Evolutionary conservation across 2,329 filamentous ascomycete genomes (phyloP), one percentile per base, ranked within the genome.

Genomic region (Exutisphaerella laricina): DNA sequence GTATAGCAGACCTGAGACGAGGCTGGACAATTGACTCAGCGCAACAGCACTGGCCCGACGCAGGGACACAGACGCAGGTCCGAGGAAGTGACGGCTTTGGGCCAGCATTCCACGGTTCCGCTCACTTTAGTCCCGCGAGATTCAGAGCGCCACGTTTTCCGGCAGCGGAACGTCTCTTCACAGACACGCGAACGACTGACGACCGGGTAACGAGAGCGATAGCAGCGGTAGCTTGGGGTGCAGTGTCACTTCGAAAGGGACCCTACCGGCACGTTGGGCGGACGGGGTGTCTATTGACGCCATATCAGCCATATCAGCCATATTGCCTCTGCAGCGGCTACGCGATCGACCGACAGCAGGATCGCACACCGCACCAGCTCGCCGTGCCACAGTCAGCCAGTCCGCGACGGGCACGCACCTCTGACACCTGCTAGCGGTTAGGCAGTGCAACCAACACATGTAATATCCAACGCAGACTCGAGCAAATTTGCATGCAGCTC

Each of bases 391-490:
- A 22, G 3, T 21, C 17, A 21, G 20, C 33, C 5, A 12, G 14
- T 33, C 20, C 20, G 17, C 41, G 34, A 21, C 26, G 28, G 38
- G 25, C 31, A 10, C 22, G 28, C 42, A 36, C 35, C 21, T 23
- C 33, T 45, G 46, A 45, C 46, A 49, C 34, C 41, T 49, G 46
- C n/a, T 45, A 21, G 34, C 29, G 39, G 21, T 34, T 13, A 34
- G 36, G 35, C 41, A 39, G 42, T 35, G 41, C 41, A 10, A 39
- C 42, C 37, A 13, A 32, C 34, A 32, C 30, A 39, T 33, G 34
- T 20, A 12, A 23, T 28, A 36, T 21, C 18, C 30, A 32, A 23
- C 29, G 23, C 38, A 28, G 20, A 35, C 34, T 40, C 30, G 22
- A 38, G 21, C 41, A 18, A 34, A 28, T 39, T 44, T 38, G 20